phyloP scores from a whole-genome alignment of 371 early-diverging fungal species.

The Chytridiales sp. region DNA sequence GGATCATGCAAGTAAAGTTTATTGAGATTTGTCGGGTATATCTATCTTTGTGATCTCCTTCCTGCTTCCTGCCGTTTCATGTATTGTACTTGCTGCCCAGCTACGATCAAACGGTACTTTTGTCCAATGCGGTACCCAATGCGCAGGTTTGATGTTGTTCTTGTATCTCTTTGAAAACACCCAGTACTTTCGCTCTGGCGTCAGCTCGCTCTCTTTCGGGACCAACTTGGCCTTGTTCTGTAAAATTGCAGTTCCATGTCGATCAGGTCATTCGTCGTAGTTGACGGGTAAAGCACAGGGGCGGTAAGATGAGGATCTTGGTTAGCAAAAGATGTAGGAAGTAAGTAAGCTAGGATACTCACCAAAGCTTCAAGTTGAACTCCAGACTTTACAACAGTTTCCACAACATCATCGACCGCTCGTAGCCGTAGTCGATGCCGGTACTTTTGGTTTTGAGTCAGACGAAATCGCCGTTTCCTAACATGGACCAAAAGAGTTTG shows the following conservation, averaged over 20 bases:
- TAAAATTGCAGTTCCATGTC: too few relatives aligned
- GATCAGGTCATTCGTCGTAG: too few relatives aligned
- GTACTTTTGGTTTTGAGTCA: slow-evolving; percentile 90
- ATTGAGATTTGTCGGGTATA: too few relatives aligned
- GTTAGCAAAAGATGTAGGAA: too few relatives aligned
- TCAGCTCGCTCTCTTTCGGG: slow-evolving; percentile 85
- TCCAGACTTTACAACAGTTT: slow-evolving; percentile 78
- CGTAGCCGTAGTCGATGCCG: slow-evolving; percentile 89
- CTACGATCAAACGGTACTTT: slow-evolving; percentile 78
- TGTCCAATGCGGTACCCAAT: slow-evolving; percentile 95
- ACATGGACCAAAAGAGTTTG: too few relatives aligned
- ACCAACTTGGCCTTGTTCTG: slow-evolving; percentile 69
- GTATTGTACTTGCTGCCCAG: slow-evolving; percentile 32
- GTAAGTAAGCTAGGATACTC: too few relatives aligned
- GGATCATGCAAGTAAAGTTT: too few relatives aligned
- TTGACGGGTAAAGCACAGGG: not conserved
- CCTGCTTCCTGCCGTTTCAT: slow-evolving; percentile 12
- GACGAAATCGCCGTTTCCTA: slow-evolving; percentile 68
- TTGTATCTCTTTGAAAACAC: slow-evolving; percentile 78
- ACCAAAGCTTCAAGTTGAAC: slow-evolving; percentile 86
- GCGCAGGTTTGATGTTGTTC: slow-evolving; percentile 89
- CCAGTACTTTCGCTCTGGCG: slow-evolving; percentile 88
- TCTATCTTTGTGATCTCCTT: not conserved
- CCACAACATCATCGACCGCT: slow-evolving; percentile 87
- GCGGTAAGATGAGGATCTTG: slow-evolving; percentile 1